Evolutionary conservation across 1,139 yeast genomes (phyloP), one percentile per base, ranked within the genome.

Genomic region (Scheffersomyces lignicola): DNA sequence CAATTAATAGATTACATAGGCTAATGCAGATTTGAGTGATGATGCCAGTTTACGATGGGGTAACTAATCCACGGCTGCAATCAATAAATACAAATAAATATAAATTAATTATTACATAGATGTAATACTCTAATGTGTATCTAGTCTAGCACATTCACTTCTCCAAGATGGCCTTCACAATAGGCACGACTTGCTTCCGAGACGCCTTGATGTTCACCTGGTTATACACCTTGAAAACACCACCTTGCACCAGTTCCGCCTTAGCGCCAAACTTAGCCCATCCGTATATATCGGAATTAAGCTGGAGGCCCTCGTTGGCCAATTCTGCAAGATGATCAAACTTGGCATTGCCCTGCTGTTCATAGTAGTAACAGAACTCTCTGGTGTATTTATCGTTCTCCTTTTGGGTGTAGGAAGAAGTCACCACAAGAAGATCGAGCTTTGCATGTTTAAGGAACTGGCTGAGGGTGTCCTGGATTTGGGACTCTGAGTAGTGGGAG

Each of bases 181-280:
- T 59, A 3, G 96, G 95, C 7, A 86, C 95, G n/a, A 89, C 87
- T 54, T 85, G 94, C 52, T 89, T 89, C 47, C 97, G 72, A 21
- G 92, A 83, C 1, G 90, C 89, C 3, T 60, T 58, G 9, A 72
- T 54, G 41, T 83, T 78, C 7, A 47, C 45, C 54, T 87, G 95
- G 40, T 73, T 62, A 48, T 59, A 78, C 8, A 72, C 47, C 27
- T 46, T 48, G 34, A 70, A 50, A 18, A 39, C 38, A 17, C 43
- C 35, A 24, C 38, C 32, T 14, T 34, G 18, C 17, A 49, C 37
- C 29, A 45, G 42, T 15, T 45, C 35, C 10, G 48, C 28, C 1
- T 39, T 42, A 11, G 49, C 37, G 7, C 36, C 38, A 7, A 52
- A 38, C 13, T 40, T 34, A 1, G 45, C 43, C 7, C 34, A 16